A percentile compares a stretch with the other conserved stretches of the same genome.
These are phyloP conservation scores for Tuber brumale DNA, from an alignment of 495 filamentous ascomycete genomes.

Conservation along the genomic window DNA sequence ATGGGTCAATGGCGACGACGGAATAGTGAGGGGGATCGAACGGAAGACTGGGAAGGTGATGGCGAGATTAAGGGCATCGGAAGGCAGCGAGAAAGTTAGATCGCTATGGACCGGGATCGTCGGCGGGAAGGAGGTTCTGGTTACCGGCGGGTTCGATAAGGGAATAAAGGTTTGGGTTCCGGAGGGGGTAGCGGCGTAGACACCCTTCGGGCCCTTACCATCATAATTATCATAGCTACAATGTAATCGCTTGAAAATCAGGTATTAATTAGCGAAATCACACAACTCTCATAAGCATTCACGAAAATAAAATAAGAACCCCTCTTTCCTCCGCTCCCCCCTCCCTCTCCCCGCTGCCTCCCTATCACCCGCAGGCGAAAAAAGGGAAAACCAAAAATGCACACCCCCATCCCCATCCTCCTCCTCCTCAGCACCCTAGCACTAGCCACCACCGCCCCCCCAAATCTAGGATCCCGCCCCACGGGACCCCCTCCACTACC, in stretches of 20 bases:
- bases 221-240: neutral
- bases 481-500: neutral
- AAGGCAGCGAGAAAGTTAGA: conserved; percentile 57
- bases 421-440: neutral
- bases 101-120: conserved; percentile 59
- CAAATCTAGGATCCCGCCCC: neutral
- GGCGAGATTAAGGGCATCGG: conserved; percentile 49
- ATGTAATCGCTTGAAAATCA: neutral
- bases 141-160: conserved; percentile 67
- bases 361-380: neutral
- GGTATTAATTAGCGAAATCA: neutral
- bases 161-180: conserved; percentile 56
- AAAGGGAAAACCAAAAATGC: neutral
- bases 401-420: neutral
- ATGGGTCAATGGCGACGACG: conserved; percentile 67
- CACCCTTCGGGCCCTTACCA: neutral
- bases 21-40: conserved; percentile 59
- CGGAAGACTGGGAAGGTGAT: conserved; percentile 55
- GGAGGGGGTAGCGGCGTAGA: neutral
- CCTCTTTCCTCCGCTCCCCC: neutral
- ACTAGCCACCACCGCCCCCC: neutral
- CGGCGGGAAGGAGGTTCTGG: conserved; percentile 51
- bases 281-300: neutral
- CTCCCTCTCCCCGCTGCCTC: neutral
- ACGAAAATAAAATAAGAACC: neutral